Percentiles rank a stretch among this genome's conserved stretches.
Conservation (phyloP, 2,329 filamentous ascomycete species). For the Fusarium sp. region DNA sequence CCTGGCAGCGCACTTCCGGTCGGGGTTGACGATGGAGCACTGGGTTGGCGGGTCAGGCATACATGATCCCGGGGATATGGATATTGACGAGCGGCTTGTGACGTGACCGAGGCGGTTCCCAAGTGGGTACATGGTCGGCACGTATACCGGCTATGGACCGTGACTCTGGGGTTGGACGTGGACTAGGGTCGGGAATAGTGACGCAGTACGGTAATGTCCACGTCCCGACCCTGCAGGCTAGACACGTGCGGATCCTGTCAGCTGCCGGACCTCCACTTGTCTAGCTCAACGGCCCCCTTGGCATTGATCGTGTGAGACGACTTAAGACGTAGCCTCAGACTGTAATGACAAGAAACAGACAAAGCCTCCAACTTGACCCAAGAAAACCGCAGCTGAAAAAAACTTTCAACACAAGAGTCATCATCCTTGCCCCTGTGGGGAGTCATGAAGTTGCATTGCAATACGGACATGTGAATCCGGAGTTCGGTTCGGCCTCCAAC, state of each 20-base stretch:
- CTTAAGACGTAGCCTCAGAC: neutral
- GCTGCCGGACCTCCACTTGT: neutral
- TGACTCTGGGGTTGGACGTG: neutral
- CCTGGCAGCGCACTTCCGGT: slow-evolving; percentile 43
- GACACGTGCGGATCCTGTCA: slow-evolving; percentile 17
- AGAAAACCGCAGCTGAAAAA: neutral
- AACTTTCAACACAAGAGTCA: neutral
- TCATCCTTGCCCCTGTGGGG: slow-evolving; percentile 28
- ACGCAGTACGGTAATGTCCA: neutral
- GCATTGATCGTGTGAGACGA: neutral
- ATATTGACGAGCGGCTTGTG: slow-evolving; percentile 3
- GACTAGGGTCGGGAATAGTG: neutral
- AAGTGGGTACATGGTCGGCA: slow-evolving; percentile 11
- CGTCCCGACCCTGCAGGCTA: slow-evolving; percentile 7
- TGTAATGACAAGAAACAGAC: neutral
- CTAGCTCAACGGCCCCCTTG: neutral
- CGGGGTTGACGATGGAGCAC: slow-evolving; percentile 44
- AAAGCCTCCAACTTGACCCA: neutral
- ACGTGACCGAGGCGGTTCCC: neutral
- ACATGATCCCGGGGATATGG: slow-evolving; percentile 26
- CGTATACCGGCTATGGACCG: neutral
- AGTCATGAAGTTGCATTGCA: slow-evolving; percentile 18
- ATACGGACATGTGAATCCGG: slow-evolving; percentile 32
- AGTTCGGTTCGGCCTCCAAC: slow-evolving; percentile 5
- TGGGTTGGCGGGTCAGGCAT: slow-evolving; percentile 40